Percentiles rank a stretch among this genome's conserved stretches.
phyloP scores from a whole-genome alignment of 306 rosid species.

The Begonia loranthoides region DNA sequence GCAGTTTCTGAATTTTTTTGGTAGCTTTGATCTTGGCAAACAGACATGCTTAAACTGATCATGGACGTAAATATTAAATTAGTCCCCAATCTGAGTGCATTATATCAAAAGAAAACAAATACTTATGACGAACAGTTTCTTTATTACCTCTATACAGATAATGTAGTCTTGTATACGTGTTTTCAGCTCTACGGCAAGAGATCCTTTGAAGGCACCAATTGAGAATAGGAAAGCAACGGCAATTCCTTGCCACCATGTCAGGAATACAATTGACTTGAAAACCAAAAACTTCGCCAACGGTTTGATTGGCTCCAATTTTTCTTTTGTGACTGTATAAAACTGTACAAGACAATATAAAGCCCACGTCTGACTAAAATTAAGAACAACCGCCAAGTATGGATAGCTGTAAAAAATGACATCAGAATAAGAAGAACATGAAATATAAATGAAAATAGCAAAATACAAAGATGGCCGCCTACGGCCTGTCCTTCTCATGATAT shows the following conservation, averaged over 20 bases:
- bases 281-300: slow-evolving; percentile 85
- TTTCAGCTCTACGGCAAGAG: slow-evolving; percentile 69
- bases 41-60: neutral
- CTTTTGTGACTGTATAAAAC: slow-evolving; percentile 83
- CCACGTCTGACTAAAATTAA: slow-evolving; percentile 98
- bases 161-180: slow-evolving; percentile 95
- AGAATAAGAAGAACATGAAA: slow-evolving; percentile 12
- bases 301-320: slow-evolving; percentile 75
- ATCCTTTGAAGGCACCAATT: slow-evolving; percentile 74
- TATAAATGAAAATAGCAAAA: neutral
- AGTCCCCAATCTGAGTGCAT: neutral
- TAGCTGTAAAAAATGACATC: slow-evolving; percentile 43
- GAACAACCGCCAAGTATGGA: slow-evolving; percentile 89
- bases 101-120: neutral
- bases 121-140: neutral
- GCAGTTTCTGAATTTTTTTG: too few relatives aligned
- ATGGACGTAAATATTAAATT: too few relatives aligned
- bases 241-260: slow-evolving; percentile 99
- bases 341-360: slow-evolving; percentile 95
- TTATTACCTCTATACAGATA: slow-evolving; percentile 91
- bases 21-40: neutral
- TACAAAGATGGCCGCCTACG: too few relatives aligned
- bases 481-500: too few relatives aligned
- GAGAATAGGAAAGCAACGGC: slow-evolving; percentile 89
- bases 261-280: slow-evolving; percentile 84